phyloP scores from a whole-genome alignment of 768 basidiomycete genomes.

The Tylopilus felleus region DNA sequence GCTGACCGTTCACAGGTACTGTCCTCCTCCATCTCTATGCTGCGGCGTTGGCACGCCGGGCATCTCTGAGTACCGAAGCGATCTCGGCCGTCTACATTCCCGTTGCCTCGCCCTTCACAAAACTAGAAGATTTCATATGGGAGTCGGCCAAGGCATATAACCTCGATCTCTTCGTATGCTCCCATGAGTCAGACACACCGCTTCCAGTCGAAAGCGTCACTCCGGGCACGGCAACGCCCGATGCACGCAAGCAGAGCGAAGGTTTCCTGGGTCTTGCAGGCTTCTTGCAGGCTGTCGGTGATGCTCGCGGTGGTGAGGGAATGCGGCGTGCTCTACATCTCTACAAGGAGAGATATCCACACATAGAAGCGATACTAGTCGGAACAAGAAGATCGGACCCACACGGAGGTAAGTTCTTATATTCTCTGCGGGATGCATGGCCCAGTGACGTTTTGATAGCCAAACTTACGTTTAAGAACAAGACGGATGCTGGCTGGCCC shows the following conservation, averaged over 20 bases:
- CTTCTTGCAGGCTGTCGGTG: slow-evolving; percentile 42
- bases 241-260: slow-evolving; percentile 6
- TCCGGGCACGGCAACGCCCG: slow-evolving; percentile 29
- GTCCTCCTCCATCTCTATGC: slow-evolving; percentile 90
- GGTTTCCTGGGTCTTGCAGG: slow-evolving; percentile 4
- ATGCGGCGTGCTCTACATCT: slow-evolving; percentile 77
- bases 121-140: slow-evolving; percentile 81
- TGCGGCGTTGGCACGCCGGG: slow-evolving; percentile 56
- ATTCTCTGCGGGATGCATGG: background rate
- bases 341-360: slow-evolving; percentile 65
- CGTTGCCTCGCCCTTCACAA: slow-evolving; percentile 81
- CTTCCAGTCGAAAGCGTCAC: slow-evolving; percentile 47
- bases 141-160: slow-evolving; percentile 58
- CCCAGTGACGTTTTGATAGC: slow-evolving; percentile 40
- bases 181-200: slow-evolving; percentile 36
- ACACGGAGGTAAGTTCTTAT: slow-evolving; percentile 76
- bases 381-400: slow-evolving; percentile 90
- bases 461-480: slow-evolving; percentile 65
- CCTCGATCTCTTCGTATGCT: slow-evolving; percentile 62
- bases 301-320: slow-evolving; percentile 56
- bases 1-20: slow-evolving; percentile 57
- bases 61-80: slow-evolving; percentile 37
- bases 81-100: slow-evolving; percentile 84
- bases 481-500: slow-evolving; percentile 91
- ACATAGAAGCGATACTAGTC: slow-evolving; percentile 78